These are phyloP conservation scores for Suhomyces prunicola DNA, from an alignment of 805 yeast species.

Conservation along the genomic window DNA sequence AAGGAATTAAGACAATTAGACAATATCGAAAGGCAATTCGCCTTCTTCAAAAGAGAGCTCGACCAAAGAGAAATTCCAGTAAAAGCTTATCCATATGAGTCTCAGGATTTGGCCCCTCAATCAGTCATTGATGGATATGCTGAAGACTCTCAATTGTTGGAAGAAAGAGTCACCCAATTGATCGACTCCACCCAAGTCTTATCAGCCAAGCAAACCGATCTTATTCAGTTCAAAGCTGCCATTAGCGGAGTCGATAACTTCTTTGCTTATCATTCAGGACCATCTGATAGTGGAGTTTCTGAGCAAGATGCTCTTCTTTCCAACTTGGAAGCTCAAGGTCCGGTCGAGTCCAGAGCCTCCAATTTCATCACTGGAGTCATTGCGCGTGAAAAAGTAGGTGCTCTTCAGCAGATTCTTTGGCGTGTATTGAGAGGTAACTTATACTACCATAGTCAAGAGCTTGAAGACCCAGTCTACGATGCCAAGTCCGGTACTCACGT, in stretches of 20 bases:
- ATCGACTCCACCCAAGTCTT: slow-evolving; percentile 66
- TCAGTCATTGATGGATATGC: slow-evolving; percentile 71
- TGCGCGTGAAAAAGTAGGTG: slow-evolving; percentile 61
- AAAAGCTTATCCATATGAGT: slow-evolving; percentile 33
- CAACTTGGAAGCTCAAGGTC: slow-evolving; percentile 37
- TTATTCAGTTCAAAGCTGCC: slow-evolving; percentile 66
- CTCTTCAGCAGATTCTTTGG: slow-evolving; percentile 84
- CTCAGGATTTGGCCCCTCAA: slow-evolving; percentile 34
- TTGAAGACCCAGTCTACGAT: slow-evolving; percentile 67
- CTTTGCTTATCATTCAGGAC: slow-evolving; percentile 22
- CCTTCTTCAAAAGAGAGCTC: slow-evolving; percentile 45
- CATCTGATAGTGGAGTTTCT: slow-evolving; percentile 13
- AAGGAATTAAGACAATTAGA: slow-evolving; percentile 81
- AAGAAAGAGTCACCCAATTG: slow-evolving; percentile 70
- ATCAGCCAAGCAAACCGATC: slow-evolving; percentile 56
- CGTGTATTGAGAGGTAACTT: slow-evolving; percentile 91
- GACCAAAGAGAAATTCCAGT: slow-evolving; percentile 45
- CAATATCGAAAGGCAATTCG: slow-evolving; percentile 78
- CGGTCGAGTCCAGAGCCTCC: slow-evolving; percentile 23
- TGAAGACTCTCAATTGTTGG: slow-evolving; percentile 61
- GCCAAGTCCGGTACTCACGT: slow-evolving; percentile 52
- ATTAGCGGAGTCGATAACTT: slow-evolving; percentile 36
- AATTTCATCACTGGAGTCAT: slow-evolving; percentile 78
- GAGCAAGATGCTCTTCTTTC: slow-evolving; percentile 38
- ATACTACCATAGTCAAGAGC: slow-evolving; percentile 69